These are phyloP conservation scores for Jaenimonas drosophilae DNA, from an alignment of 208 protist genomes.

Conservation along the genomic window DNA sequence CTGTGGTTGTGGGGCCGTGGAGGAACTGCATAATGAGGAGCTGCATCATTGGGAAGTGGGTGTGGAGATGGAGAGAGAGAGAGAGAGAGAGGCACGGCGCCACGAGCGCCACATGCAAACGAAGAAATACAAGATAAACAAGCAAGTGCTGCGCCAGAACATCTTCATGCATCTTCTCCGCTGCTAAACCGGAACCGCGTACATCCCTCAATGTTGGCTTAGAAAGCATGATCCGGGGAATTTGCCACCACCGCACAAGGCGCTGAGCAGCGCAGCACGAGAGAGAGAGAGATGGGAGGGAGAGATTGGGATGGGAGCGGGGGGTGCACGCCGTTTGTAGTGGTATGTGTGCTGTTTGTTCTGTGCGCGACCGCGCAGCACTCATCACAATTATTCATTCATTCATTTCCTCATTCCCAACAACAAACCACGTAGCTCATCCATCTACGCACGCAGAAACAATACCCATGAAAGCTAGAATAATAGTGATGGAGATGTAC, in stretches of 20 bases:
- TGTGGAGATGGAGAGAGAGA: too few relatives aligned
- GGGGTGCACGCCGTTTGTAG: background rate
- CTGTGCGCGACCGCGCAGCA: background rate
- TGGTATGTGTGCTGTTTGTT: background rate
- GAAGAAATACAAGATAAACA: too few relatives aligned
- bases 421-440: background rate
- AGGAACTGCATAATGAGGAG: too few relatives aligned
- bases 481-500: constrained; percentile 1
- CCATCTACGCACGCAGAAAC: background rate
- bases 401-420: background rate
- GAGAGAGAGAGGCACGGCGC: too few relatives aligned
- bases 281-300: background rate
- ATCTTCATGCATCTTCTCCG: too few relatives aligned
- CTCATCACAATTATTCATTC: background rate
- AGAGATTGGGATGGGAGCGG: background rate
- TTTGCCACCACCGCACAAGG: background rate
- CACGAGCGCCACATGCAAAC: too few relatives aligned
- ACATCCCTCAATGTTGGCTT: too few relatives aligned
- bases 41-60: too few relatives aligned
- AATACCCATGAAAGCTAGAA: constrained; percentile 1
- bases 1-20: too few relatives aligned
- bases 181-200: too few relatives aligned
- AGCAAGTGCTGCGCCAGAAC: too few relatives aligned
- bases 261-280: background rate
- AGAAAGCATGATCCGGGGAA: background rate